These are phyloP conservation scores for Trametes pubescens DNA, from an alignment of 1,284 basidiomycete genomes.

Conservation along the genomic window DNA sequence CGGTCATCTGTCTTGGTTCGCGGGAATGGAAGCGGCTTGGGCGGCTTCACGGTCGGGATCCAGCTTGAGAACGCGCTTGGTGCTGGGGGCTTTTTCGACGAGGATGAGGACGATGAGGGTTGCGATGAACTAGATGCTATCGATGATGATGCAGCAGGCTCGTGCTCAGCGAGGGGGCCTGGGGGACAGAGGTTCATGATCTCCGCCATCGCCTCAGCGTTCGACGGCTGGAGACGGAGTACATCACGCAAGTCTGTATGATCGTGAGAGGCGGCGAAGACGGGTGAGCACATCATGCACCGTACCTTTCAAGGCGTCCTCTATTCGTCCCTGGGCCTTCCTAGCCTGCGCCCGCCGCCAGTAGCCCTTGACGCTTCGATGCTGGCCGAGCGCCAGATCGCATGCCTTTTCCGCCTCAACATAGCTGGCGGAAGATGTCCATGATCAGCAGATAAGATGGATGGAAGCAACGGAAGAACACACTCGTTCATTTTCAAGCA, in stretches of 20 bases:
- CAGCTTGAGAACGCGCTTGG: constrained; percentile 22
- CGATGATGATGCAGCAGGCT: constrained; percentile 13
- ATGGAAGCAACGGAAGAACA: constrained; percentile 18
- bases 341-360: constrained; percentile 71
- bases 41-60: constrained; percentile 45
- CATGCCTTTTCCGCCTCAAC: constrained; percentile 74
- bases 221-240: constrained; percentile 65
- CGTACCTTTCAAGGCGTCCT: constrained; percentile 71
- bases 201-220: constrained; percentile 64
- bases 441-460: neutral
- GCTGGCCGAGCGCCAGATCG: constrained; percentile 64
- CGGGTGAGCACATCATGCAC: neutral
- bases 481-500: constrained; percentile 72
- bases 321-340: constrained; percentile 59
- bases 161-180: constrained; percentile 14
- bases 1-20: constrained; percentile 56
- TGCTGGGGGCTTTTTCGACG: constrained; percentile 32
- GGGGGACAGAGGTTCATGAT: constrained; percentile 52
- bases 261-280: neutral
- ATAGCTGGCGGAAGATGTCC: constrained; percentile 53
- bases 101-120: constrained; percentile 32
- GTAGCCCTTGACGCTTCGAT: constrained; percentile 70
- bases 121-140: constrained; percentile 29
- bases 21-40: constrained; percentile 57
- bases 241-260: constrained; percentile 63